phyloP scores from a whole-genome alignment of 2,329 filamentous ascomycete genomes.

The Sphaerulina populicola region DNA sequence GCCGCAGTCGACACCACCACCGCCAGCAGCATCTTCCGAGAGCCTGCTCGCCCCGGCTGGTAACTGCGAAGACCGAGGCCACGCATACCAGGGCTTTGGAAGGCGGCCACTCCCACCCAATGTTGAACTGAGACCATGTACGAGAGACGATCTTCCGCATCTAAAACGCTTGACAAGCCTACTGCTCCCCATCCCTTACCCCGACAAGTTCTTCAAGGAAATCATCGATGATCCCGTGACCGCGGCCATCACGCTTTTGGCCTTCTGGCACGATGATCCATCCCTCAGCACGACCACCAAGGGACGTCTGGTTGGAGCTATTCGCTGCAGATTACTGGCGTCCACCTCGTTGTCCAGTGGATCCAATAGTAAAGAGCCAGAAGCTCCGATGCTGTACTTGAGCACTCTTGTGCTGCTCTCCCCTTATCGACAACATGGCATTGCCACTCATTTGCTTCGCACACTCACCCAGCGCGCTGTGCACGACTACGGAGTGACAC shows the following conservation, averaged over 20 bases:
- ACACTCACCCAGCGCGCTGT: constrained; percentile 33
- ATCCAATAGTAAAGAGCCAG: constrained; percentile 1
- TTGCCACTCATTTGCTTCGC: constrained; percentile 49
- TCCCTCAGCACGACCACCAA: constrained; percentile 15
- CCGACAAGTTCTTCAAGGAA: constrained; percentile 53
- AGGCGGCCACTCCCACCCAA: constrained; percentile 34
- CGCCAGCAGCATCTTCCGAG: neutral
- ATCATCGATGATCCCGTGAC: constrained; percentile 48
- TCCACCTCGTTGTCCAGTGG: constrained; percentile 9
- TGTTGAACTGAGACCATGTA: constrained; percentile 47
- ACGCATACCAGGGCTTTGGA: neutral
- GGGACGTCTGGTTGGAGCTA: constrained; percentile 40
- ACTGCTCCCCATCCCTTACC: constrained; percentile 54
- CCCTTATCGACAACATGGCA: constrained; percentile 50
- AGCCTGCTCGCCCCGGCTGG: neutral
- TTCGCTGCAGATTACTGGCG: constrained; percentile 41
- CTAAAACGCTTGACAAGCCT: constrained; percentile 51
- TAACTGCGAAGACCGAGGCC: neutral
- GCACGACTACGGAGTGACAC: constrained; percentile 43
- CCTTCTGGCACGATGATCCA: constrained; percentile 47
- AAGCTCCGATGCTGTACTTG: constrained; percentile 47
- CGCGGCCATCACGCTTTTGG: constrained; percentile 50
- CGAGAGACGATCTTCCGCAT: constrained; percentile 46
- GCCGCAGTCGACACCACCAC: neutral
- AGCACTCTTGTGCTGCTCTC: constrained; percentile 53